Conservation (phyloP, 2,329 filamentous ascomycete species). For the Claviceps maximensis region DNA sequence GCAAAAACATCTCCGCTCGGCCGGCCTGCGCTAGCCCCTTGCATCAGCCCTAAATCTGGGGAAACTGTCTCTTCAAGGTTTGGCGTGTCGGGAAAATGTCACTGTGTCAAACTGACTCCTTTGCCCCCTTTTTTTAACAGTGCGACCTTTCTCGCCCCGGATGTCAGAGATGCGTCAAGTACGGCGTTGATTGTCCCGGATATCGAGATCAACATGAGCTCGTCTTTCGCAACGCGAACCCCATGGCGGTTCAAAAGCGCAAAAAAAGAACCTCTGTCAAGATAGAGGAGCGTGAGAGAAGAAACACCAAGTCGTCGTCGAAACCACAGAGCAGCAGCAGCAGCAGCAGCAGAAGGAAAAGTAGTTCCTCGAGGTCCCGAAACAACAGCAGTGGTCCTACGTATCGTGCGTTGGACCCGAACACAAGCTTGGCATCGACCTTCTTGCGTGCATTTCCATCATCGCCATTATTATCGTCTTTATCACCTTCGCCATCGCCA, state of each 20-base stretch:
- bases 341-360: not conserved
- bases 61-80: not conserved
- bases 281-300: not conserved
- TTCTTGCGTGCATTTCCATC: not conserved
- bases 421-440: not conserved
- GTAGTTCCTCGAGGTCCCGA: not conserved
- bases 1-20: too few species aligned
- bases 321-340: not conserved
- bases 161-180: conserved; percentile 28
- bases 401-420: conserved; percentile 3
- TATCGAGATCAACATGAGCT: conserved; percentile 27
- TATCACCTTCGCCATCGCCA: not conserved
- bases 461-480: not conserved
- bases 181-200: conserved; percentile 25
- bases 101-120: not conserved
- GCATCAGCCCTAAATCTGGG: not conserved
- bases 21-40: not conserved
- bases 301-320: not conserved
- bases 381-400: conserved; percentile 3
- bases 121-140: conserved; percentile 10
- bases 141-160: conserved; percentile 26
- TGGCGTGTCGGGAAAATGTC: not conserved
- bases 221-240: conserved; percentile 24
- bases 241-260: conserved; percentile 16
- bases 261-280: conserved; percentile 14